Evolutionary conservation across 192 early-diverging fungal species (phyloP), one percentile per base, ranked within the genome.

Genomic region (Gonapodya sp.): DNA sequence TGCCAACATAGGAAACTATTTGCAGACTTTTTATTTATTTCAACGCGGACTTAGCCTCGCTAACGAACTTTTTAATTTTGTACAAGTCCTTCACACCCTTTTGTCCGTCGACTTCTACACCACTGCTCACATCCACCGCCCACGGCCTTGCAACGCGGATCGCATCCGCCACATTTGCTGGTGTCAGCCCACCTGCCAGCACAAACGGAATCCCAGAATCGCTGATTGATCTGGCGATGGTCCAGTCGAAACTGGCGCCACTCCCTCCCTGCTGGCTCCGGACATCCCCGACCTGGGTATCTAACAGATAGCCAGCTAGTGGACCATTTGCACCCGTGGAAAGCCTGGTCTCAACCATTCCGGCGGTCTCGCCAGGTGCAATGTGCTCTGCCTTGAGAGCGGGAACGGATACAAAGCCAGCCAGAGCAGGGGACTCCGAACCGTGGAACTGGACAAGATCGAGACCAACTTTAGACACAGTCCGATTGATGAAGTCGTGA

Each of bases 401-500:
- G 0, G 95, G 95, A 0, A 94, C 90, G 24, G 94, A 92, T 35
- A 97, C 85, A 72, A 94, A 89, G 37, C 82, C 86, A 0, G 93
- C 91, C 82, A 92, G 80, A 36, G 90, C 88, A 0, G 83, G 84
- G 35, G 88, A 84, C 85, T 97, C 96, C 35, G 88, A 84, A 0
- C 96, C 95, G 86, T 99, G 98, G 78, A 98, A 87, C 88, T 99
- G 98, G 30, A 98, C 93, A 36, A 97, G 73, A 84, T 99, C 97
- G 31, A 99, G 87, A 30, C 92, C 91, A 31, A 93, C 88, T 30
- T 82, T 82, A 30, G 85, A 81, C 1, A 91, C 92, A 1, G 93
- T 88, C 0, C 84, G 81, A 33, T 89, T 89, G 80, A 98, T 96
- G 79, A 95, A 85, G 73, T 93, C 93, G 31, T 94, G 80, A 0